Base-by-base conservation (phyloP, 2,329 filamentous ascomycete genomes). In the Claviceps africana region DNA sequence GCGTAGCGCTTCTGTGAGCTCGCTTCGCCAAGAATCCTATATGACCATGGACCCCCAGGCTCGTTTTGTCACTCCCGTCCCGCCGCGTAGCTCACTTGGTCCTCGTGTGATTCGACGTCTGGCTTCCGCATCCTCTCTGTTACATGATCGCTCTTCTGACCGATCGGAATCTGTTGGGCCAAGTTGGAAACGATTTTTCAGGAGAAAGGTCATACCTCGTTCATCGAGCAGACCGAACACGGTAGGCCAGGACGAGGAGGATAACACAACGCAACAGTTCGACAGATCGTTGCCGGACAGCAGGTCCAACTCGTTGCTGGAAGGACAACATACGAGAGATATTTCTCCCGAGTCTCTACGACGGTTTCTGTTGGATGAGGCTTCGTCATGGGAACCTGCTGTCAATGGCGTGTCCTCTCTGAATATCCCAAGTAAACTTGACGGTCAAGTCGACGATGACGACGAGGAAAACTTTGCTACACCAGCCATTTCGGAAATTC, bases 41-140 rank as follows among this genome's bases (percentile, higher is more conserved):
- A 85, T 80, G 63, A 93, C 87, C 1, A 85, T 90, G 77, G 79
- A 91, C 59, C 88, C 88, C 0, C 72, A 77, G 31, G 85, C 88
- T 69, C 88, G 85, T 62, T 94, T 82, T 64, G 72, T 81, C 59
- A 80, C 83, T 33, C 87, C 85, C 11, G 75, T 82, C 51, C 78
- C 81, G 22, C 74, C 76, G 21, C 70, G 74, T 1, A 70, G 72
- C 17, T 50, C 53, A 10, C 47, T 55, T 15, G 33, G 53, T 28
- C 60, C 60, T 33, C 53, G 57, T 43, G 37, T 57, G 11, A 48
- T 57, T 30, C 58, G 59, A 33, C 64, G 62, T 19, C 58, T 65
- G 35, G 59, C 58, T 48, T 65, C 66, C 17, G 64, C 65, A 43
- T 65, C 66, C 13, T 55, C 55, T 17, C 56, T 62, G 40, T 57